Evolutionary conservation across 306 rosid genomes (phyloP), one percentile per base, ranked within the genome.

Genomic region (Rosa chinensis): DNA sequence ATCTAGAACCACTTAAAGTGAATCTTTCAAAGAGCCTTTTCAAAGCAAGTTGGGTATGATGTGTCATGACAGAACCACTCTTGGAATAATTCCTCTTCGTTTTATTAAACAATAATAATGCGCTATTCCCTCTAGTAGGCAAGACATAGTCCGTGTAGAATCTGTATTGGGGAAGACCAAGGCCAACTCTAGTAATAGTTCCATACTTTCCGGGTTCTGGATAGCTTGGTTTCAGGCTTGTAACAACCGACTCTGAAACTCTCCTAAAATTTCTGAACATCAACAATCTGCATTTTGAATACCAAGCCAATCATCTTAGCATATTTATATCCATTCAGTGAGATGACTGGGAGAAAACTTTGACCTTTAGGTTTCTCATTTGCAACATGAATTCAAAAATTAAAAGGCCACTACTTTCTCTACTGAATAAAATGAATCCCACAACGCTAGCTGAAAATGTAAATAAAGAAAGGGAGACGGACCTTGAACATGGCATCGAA

Each of bases 31-130:
- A 86, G 72, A 95, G 78, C 80, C 81, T 88, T 81, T 81, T 93
- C 96, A 90, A 90, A 74, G 90, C 88, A 86, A 86, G 67, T 73
- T 86, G 94, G 70, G 90, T 87, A 74, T 82, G 86, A 59, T 81
- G 90, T 20, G 82, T 83, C 75, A 83, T 50, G 61, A 82, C 74
- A 71, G 89, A 80, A 72, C 84, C 79, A 73, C 78, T 89, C 84
- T 88, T 80, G 43, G 79, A 81, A 68, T 81, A 66, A 70, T 55
- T 52, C 28, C 73, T 81, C 81, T 84, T 89, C 42, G 72, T 72
- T 5, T 89, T 73, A 23, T 84, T 80, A 71, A 79, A 73, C 78
- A 82, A 77, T 43, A 83, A 87, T 23, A 84, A 84, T 59, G 92
- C 76, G 72, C 84, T 35, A 66, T 69, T 80, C 61, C 79, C 84